Conservation (phyloP, 2,329 filamentous ascomycete species). For the Colletotrichum tamarilloi region DNA sequence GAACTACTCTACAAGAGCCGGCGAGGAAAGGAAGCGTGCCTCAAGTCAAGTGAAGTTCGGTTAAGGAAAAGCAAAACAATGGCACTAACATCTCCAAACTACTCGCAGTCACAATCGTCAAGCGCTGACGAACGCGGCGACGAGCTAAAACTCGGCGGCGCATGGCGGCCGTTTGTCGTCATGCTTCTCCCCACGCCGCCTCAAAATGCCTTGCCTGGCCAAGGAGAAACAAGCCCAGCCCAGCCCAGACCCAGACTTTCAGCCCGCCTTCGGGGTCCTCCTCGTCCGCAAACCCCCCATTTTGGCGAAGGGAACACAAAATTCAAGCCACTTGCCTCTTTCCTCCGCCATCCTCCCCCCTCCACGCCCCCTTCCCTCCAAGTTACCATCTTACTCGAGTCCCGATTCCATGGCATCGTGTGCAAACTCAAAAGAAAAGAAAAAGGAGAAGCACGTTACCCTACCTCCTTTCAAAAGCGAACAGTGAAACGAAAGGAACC, state of each 20-base stretch:
- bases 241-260: no score
- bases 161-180: constrained; percentile 12
- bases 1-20: not conserved
- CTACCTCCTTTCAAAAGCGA: constrained; percentile 8
- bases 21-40: not conserved
- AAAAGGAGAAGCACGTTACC: not conserved
- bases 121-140: constrained; percentile 62
- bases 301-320: not conserved
- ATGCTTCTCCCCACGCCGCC: not conserved
- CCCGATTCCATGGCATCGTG: constrained; percentile 3
- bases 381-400: constrained; percentile 5
- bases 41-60: not conserved
- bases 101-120: constrained; percentile 66
- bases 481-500: not conserved
- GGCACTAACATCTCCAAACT: constrained; percentile 40
- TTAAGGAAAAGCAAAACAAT: constrained; percentile 14
- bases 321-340: constrained; percentile 18
- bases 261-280: no score
- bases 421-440: constrained; percentile 1
- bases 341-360: not conserved
- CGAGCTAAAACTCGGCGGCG: constrained; percentile 6
- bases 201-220: not conserved
- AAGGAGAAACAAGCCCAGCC: not conserved
- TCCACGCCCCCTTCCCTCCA: not conserved
- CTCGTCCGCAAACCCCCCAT: not conserved